phyloP scores from a whole-genome alignment of 495 filamentous ascomycete genomes.

The Penicillium pancosmium region DNA sequence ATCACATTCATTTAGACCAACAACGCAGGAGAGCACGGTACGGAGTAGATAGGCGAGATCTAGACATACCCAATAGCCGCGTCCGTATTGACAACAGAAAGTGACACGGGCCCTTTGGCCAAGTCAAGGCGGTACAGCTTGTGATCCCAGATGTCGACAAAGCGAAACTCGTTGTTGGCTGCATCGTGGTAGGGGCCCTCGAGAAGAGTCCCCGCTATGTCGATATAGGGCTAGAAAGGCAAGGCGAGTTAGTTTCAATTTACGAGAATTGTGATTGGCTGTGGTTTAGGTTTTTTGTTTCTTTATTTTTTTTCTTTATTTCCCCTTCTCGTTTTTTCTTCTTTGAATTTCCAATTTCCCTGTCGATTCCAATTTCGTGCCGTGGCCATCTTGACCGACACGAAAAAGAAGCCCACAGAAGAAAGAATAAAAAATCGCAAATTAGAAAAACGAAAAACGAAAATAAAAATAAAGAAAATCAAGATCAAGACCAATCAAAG shows the following conservation, averaged over 20 bases:
- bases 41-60: neutral
- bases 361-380: conserved; percentile 2
- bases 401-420: neutral
- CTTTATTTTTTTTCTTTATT: conserved; percentile 6
- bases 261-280: conserved; percentile 23
- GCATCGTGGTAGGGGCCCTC: conserved; percentile 84
- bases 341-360: neutral
- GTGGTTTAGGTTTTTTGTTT: neutral
- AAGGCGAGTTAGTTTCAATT: conserved; percentile 7
- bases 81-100: conserved; percentile 68
- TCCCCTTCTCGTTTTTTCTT: conserved; percentile 6
- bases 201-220: conserved; percentile 71
- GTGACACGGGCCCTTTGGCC: conserved; percentile 60
- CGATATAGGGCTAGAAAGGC: conserved; percentile 66
- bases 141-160: conserved; percentile 85
- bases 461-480: neutral
- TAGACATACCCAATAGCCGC: conserved; percentile 60
- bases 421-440: conserved; percentile 11
- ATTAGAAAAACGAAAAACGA: neutral
- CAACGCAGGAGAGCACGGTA: neutral
- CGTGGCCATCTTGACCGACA: conserved; percentile 23
- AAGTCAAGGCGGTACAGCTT: conserved; percentile 75
- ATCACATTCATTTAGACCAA: neutral
- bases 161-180: conserved; percentile 71
- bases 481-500: conserved; percentile 5